Base-by-base conservation (phyloP, 2,329 filamentous ascomycete species). In the Epichloe hybrida region DNA sequence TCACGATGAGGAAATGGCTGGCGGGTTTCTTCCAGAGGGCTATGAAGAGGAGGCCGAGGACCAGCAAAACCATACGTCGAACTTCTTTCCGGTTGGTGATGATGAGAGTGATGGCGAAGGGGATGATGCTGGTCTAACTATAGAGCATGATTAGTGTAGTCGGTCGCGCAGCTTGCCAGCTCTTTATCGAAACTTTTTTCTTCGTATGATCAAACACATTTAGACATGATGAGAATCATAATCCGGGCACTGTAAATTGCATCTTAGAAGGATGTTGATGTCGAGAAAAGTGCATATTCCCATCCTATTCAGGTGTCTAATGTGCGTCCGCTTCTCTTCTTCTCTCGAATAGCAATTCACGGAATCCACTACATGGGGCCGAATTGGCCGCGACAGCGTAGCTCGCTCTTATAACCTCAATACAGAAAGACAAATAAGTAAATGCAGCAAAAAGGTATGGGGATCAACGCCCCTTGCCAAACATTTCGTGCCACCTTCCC, bases 401-500 rank as follows among this genome's bases (percentile, higher is more conserved):
- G 27, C 27, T 31, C 27, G 27, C 8, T 31, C 27, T 1, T 31
- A 31, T 9, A 9, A 31, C 3, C 8, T 31, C 27, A 31, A 31
- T 31, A 31, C 3, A 31, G 8, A 31, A 31, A 9, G 8, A 31
- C 9, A 9, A 31, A 31, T 11, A 11, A 11, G 9, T 11, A 15
- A 42, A 5, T 21, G 11, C 17, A 42, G 13, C 40, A 27, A 17
- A 11, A 20, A 23, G 31, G 3, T 31, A 6, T 12, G 17, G 4
- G 4, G 17, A 11, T 50, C 52, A 76, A 55, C 74, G 64, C 4
- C 63, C 66, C 54, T 61, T 66, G 1, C 70, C 75, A 62, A 80
- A 80, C 59, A 68, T 76, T 62, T 80, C 77, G 57, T 81, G 78
- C 78, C 78, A 81, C 57, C 79, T 80, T 38, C 75, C 75, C 63